phyloP scores from a whole-genome alignment of 129 eudicot genomes.

The Helichrysum umbraculigerum region DNA sequence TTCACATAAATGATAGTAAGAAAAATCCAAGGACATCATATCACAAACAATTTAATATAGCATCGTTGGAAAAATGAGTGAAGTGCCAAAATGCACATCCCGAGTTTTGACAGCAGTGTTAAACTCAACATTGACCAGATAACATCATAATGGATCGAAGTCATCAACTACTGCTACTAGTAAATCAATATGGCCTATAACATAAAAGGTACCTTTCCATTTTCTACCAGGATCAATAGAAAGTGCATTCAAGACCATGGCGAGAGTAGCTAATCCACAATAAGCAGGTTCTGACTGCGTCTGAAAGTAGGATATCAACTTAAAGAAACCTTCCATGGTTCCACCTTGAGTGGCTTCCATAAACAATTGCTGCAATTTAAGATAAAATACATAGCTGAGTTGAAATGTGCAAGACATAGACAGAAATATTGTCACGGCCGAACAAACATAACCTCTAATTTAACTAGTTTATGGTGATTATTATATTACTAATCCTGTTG shows the following conservation, averaged over 20 bases:
- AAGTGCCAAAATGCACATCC: too few relatives aligned
- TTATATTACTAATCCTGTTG: not conserved
- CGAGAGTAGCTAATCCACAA: constrained; percentile 95
- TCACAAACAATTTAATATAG: too few relatives aligned
- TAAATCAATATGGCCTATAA: not conserved
- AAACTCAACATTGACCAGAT: not conserved
- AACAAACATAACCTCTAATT: not conserved
- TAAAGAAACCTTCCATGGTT: constrained; percentile 92
- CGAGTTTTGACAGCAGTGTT: not conserved
- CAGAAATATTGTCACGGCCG: not conserved
- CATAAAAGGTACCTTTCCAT: constrained; percentile 78
- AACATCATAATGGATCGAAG: not conserved
- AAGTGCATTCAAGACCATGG: constrained; percentile 98
- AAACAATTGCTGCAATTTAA: constrained; percentile 76
- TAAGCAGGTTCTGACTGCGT: constrained; percentile 99
- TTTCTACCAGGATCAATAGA: constrained; percentile 96
- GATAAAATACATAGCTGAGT: constrained; percentile 19
- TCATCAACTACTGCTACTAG: not conserved
- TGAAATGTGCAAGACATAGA: not conserved
- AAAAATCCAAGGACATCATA: too few relatives aligned
- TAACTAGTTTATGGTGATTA: not conserved
- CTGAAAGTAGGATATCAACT: constrained; percentile 89
- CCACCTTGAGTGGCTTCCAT: constrained; percentile 89
- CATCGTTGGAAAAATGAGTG: too few relatives aligned
- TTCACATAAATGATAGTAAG: not conserved